Evolutionary conservation across 139 green algal species (phyloP), one percentile per base, ranked within the genome.

Genomic region (Nannochloris sp.): DNA sequence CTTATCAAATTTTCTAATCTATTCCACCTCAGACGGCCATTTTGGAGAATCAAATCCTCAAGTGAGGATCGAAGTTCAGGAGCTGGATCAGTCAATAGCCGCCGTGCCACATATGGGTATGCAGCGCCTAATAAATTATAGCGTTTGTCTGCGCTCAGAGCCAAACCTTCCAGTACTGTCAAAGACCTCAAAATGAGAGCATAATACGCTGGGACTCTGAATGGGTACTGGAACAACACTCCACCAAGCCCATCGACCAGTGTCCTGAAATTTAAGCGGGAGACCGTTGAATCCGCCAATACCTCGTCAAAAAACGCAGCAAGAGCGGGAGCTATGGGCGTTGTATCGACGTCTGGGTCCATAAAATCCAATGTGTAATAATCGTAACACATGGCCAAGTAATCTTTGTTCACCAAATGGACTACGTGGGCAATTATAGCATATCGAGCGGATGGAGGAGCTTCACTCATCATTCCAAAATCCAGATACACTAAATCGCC

Each of bases 371-470:
- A 78, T 21, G 71, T 79, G 79, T 94, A 96, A 82, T 96, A 97
- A 77, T 96, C 89, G 5, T 62, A 49, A 59, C 86, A 91, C 90
- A 96, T 96, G 21, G 85, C 68, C 53, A 64, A 12, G 59, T 83
- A 85, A 69, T 85, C 78, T 10, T 85, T 62, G 78, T 97, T 97
- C 53, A 98, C 90, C 23, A 97, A 78, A 76, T 98, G 93, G 44
- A 96, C 90, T 24, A 98, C 87, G 67, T 97, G 92, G 0, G 78
- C 78, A 50, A 98, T 97, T 81, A 98, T 93, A 55, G 90, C 88
- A 60, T 90, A 74, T 7, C 73, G 40, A 21, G 62, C 51, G 12
- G 62, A 21, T 11, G 44, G 15, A 0, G 88, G 92, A 44, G 87
- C 85, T 51, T 93, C 81, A 61, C 71, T 88, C 90, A 99, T 97